Conservation (phyloP, 148 eudicot species). For the Oxyria digyna region DNA sequence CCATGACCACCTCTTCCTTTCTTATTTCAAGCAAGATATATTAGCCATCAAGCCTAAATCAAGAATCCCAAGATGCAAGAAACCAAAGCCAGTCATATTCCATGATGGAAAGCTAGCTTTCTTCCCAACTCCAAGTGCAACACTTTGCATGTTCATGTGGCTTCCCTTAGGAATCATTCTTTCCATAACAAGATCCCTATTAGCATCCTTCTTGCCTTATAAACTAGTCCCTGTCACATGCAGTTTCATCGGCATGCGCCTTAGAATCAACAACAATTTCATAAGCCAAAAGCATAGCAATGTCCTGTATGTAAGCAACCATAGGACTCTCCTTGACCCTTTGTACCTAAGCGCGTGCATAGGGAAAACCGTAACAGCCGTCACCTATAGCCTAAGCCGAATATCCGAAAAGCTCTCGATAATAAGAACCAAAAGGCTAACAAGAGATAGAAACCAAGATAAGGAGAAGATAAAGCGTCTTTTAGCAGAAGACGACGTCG, state of each 20-base stretch:
- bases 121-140: constrained; percentile 66
- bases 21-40: constrained; percentile 52
- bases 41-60: constrained; percentile 5
- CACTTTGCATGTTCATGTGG: constrained; percentile 69
- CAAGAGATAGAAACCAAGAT: constrained; percentile 50
- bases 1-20: constrained; percentile 47
- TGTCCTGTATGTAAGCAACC: constrained; percentile 49
- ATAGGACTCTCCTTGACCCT: constrained; percentile 72
- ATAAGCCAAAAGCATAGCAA: constrained; percentile 6
- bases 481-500: constrained; percentile 62
- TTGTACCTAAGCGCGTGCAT: constrained; percentile 43
- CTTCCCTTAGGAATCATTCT: constrained; percentile 51
- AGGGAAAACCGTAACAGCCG: constrained; percentile 54
- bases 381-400: constrained; percentile 72
- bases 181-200: constrained; percentile 39
- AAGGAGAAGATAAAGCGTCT: constrained; percentile 43
- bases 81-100: constrained; percentile 74
- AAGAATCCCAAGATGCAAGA: constrained; percentile 48
- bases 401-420: constrained; percentile 66
- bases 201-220: constrained; percentile 28
- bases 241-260: constrained; percentile 41
- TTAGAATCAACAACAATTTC: constrained; percentile 13
- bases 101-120: constrained; percentile 90
- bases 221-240: constrained; percentile 14
- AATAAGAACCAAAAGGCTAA: constrained; percentile 46